phyloP scores from a whole-genome alignment of 2,329 filamentous ascomycete species.

The Scedosporium minutisporum region DNA sequence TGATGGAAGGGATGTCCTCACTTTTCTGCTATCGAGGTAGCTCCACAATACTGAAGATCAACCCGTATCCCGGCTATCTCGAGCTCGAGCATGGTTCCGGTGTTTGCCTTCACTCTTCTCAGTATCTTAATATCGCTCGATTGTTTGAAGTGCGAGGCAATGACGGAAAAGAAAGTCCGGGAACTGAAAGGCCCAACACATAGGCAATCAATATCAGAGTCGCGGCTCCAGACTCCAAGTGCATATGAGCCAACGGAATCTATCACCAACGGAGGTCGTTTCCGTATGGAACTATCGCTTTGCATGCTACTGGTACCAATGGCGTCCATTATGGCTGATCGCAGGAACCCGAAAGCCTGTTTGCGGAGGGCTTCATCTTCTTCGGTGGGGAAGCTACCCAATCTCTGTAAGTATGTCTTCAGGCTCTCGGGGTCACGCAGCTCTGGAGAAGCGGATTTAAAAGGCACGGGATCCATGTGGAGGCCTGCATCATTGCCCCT shows the following conservation, averaged over 20 bases:
- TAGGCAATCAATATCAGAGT: slow-evolving; percentile 57
- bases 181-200: slow-evolving; percentile 54
- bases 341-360: slow-evolving; percentile 35
- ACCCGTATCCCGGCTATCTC: slow-evolving; percentile 47
- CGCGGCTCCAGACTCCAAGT: slow-evolving; percentile 48
- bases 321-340: slow-evolving; percentile 21
- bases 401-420: slow-evolving; percentile 24
- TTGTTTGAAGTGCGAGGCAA: slow-evolving; percentile 2
- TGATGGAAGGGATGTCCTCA: slow-evolving; percentile 10
- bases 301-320: slow-evolving; percentile 16
- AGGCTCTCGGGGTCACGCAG: slow-evolving; percentile 25
- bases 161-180: slow-evolving; percentile 43
- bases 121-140: slow-evolving; percentile 36
- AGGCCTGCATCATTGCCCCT: background rate
- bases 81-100: slow-evolving; percentile 56
- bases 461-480: slow-evolving; percentile 22
- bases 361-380: slow-evolving; percentile 31
- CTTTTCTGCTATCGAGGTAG: slow-evolving; percentile 43
- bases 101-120: slow-evolving; percentile 46
- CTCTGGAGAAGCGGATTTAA: slow-evolving; percentile 17
- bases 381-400: slow-evolving; percentile 34
- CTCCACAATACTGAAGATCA: slow-evolving; percentile 58
- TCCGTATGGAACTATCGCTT: slow-evolving; percentile 9
- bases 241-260: slow-evolving; percentile 58
- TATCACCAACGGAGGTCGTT: slow-evolving; percentile 25